These are phyloP conservation scores for Boletus eberwhitei DNA, from an alignment of 768 basidiomycete genomes.

Conservation along the genomic window DNA sequence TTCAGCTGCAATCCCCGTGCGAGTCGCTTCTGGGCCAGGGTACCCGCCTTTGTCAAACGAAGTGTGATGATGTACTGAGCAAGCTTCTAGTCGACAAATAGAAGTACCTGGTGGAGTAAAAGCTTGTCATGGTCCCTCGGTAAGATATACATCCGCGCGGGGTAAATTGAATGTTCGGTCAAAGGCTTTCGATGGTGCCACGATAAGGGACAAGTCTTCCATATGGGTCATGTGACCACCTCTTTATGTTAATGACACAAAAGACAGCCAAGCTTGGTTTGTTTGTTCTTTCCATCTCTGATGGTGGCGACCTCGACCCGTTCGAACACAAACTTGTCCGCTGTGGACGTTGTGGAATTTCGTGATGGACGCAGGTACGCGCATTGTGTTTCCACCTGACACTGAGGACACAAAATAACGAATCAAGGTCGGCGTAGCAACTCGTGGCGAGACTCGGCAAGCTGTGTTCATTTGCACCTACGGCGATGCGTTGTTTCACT, in stretches of 20 bases:
- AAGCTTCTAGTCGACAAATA: background rate
- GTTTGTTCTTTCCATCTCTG: background rate
- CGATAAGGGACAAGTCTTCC: slow-evolving; percentile 8
- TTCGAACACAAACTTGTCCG: background rate
- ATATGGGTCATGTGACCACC: slow-evolving; percentile 9
- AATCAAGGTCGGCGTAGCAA: background rate
- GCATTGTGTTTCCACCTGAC: slow-evolving; percentile 9
- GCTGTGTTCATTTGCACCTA: slow-evolving; percentile 2
- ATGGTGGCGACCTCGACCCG: slow-evolving; percentile 2
- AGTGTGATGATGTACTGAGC: background rate
- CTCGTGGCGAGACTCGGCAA: background rate
- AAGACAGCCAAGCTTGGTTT: background rate
- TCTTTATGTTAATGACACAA: slow-evolving; percentile 3
- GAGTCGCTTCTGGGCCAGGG: slow-evolving; percentile 89
- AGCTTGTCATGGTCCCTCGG: slow-evolving; percentile 77
- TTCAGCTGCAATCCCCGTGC: slow-evolving; percentile 91
- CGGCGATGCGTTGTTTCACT: background rate
- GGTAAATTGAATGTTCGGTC: background rate
- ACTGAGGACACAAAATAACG: slow-evolving; percentile 5
- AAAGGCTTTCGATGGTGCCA: background rate
- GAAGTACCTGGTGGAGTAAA: slow-evolving; percentile 61
- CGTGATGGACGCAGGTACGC: background rate
- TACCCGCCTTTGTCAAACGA: slow-evolving; percentile 58
- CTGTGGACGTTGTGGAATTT: too few relatives aligned
- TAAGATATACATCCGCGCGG: slow-evolving; percentile 57